phyloP scores from a whole-genome alignment of 371 early-diverging fungal genomes.

The Mucor irregularis region DNA sequence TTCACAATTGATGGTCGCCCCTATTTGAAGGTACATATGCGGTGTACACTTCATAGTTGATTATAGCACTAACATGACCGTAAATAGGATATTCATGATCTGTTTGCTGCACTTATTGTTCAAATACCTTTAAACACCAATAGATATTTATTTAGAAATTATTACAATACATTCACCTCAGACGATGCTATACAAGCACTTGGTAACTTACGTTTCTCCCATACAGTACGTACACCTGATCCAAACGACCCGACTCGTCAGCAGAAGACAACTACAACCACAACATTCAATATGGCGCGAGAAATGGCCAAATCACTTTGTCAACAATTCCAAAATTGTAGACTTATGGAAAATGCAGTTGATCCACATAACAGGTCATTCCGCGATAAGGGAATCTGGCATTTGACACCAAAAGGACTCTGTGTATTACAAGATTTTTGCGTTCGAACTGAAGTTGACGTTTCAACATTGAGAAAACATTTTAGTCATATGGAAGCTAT shows the following conservation, averaged over 20 bases:
- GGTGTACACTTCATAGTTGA: too few relatives aligned
- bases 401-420: constrained; percentile 61
- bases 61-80: too few relatives aligned
- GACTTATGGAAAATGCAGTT: constrained; percentile 53
- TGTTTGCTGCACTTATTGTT: constrained; percentile 64
- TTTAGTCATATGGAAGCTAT: constrained; percentile 44
- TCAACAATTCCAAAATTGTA: constrained; percentile 63
- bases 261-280: constrained; percentile 59
- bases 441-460: constrained; percentile 42
- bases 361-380: constrained; percentile 56
- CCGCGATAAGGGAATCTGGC: constrained; percentile 56
- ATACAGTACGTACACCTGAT: constrained; percentile 55
- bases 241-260: constrained; percentile 57
- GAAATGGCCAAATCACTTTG: constrained; percentile 69
- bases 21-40: constrained; percentile 36
- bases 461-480: constrained; percentile 28
- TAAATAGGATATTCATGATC: constrained; percentile 68
- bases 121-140: constrained; percentile 58
- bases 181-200: constrained; percentile 61
- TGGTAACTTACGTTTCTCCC: constrained; percentile 54
- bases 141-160: constrained; percentile 56
- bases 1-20: constrained; percentile 52
- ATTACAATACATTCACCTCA: constrained; percentile 60
- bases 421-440: constrained; percentile 59
- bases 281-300: constrained; percentile 63